These are phyloP conservation scores for Fusarium hostae DNA, from an alignment of 2,329 filamentous ascomycete species.

Conservation along the genomic window DNA sequence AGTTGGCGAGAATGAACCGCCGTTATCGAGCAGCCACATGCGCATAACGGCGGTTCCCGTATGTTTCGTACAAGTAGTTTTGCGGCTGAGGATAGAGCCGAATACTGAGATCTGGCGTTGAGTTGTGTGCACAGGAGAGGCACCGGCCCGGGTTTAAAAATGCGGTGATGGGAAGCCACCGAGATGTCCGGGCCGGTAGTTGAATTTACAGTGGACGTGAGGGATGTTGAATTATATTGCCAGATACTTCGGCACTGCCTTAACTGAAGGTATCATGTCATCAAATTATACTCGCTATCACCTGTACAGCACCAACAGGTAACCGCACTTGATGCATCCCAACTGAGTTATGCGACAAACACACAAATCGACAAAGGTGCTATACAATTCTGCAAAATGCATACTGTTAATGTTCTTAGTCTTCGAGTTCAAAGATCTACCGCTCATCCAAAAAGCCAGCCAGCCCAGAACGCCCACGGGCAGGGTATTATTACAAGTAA, in stretches of 20 bases:
- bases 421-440: slow-evolving; percentile 12
- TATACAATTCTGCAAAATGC: neutral
- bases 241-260: neutral
- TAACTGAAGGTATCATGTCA: neutral
- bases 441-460: slow-evolving; percentile 27
- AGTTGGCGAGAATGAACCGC: slow-evolving; percentile 34
- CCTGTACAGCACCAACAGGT: neutral
- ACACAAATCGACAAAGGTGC: slow-evolving; percentile 3
- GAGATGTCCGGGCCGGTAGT: slow-evolving; percentile 35
- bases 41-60: slow-evolving; percentile 32
- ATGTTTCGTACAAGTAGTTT: slow-evolving; percentile 27
- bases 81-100: neutral
- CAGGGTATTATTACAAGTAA: slow-evolving; percentile 45
- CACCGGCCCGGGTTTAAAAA: slow-evolving; percentile 38
- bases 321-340: slow-evolving; percentile 1
- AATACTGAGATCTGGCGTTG: neutral
- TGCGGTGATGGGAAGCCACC: neutral
- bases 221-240: neutral
- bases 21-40: slow-evolving; percentile 26
- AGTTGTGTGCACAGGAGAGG: neutral
- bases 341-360: slow-evolving; percentile 5
- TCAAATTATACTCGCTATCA: slow-evolving; percentile 4
- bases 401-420: neutral
- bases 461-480: slow-evolving; percentile 37
- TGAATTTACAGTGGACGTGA: neutral